Percentiles rank a stretch among this genome's conserved stretches.
Conservation (phyloP, 768 basidiomycete species). For the Hericium erinaceus region DNA sequence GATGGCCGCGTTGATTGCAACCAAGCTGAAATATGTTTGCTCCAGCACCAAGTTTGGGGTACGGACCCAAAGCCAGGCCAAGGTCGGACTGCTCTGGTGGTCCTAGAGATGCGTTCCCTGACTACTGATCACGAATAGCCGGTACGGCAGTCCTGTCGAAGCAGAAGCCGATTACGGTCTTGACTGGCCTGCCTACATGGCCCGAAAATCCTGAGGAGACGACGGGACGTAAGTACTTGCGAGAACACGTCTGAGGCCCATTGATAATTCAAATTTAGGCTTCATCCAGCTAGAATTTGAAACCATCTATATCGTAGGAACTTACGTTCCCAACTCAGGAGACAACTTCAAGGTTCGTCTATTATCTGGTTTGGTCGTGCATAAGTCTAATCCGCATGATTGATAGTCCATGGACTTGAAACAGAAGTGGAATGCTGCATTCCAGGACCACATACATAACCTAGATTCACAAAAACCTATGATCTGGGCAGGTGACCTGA, state of each 20-base stretch:
- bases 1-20: neutral
- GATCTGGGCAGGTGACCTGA: neutral
- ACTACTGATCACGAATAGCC: neutral
- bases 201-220: neutral
- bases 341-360: neutral
- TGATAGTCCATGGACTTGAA: neutral
- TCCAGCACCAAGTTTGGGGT: constrained; percentile 9
- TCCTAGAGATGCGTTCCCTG: neutral
- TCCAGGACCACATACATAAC: neutral
- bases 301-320: neutral
- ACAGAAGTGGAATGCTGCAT: neutral
- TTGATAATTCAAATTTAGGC: neutral
- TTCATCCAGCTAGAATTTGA: neutral
- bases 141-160: neutral
- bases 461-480: neutral
- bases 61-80: neutral
- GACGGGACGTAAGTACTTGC: neutral
- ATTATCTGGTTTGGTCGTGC: neutral
- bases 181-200: neutral
- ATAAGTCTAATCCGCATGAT: neutral
- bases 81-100: neutral
- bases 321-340: neutral
- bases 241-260: no score
- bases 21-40: neutral
- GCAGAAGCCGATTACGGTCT: neutral